Conservation (phyloP, 2,329 filamentous ascomycete species). For the Cladosporium velox region DNA sequence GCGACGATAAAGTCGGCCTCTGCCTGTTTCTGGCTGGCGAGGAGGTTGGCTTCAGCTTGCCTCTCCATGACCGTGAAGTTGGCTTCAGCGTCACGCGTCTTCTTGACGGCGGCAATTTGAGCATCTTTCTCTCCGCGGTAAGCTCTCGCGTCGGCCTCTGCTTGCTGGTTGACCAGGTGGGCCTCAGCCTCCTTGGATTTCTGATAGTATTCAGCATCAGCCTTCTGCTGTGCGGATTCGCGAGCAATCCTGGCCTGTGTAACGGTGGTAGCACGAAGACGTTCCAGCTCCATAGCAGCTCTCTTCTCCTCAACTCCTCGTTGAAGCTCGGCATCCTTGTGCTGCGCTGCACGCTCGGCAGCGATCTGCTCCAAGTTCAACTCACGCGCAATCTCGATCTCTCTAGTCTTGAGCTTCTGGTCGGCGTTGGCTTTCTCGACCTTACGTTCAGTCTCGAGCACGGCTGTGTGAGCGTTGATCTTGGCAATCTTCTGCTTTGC, state of each 20-base stretch:
- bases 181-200: slow-evolving; percentile 55
- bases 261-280: slow-evolving; percentile 74
- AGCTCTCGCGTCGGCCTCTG: slow-evolving; percentile 57
- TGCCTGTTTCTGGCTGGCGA: slow-evolving; percentile 65
- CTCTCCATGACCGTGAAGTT: slow-evolving; percentile 48
- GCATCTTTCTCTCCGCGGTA: slow-evolving; percentile 45
- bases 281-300: slow-evolving; percentile 77
- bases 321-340: slow-evolving; percentile 77
- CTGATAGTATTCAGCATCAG: slow-evolving; percentile 58
- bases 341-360: slow-evolving; percentile 71
- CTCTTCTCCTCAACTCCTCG: slow-evolving; percentile 75
- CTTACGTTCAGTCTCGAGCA: slow-evolving; percentile 81
- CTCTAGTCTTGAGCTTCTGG: slow-evolving; percentile 70
- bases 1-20: slow-evolving; percentile 44
- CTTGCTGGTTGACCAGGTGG: slow-evolving; percentile 61
- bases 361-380: slow-evolving; percentile 75
- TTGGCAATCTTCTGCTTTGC: slow-evolving; percentile 85
- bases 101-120: slow-evolving; percentile 45
- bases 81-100: slow-evolving; percentile 44
- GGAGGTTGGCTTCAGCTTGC: slow-evolving; percentile 61
- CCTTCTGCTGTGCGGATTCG: slow-evolving; percentile 68
- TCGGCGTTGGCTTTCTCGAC: slow-evolving; percentile 77
- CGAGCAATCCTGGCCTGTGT: slow-evolving; percentile 72
- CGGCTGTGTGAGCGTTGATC: slow-evolving; percentile 82
- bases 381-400: slow-evolving; percentile 71